Base-by-base conservation (phyloP, 2,329 filamentous ascomycete genomes). In the Xylariaceae sp. region DNA sequence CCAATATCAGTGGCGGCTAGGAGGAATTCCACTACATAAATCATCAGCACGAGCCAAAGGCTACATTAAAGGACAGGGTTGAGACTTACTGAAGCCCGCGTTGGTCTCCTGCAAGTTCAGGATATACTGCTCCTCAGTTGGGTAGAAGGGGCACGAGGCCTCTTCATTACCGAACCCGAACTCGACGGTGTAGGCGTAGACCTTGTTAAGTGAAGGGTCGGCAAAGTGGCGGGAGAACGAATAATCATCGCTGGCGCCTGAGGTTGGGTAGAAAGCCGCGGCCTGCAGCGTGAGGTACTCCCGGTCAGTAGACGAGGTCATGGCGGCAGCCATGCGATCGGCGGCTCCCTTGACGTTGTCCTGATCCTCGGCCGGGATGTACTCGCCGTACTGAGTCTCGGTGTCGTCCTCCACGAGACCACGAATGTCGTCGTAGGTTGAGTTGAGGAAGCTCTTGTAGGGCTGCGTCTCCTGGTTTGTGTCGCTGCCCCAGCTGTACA, bases 401-500 rank as follows among this genome's bases (percentile, higher is more conserved):
- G 68, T 66, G 1, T 62, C 65, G 42, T 75, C 69, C 19, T 71
- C 69, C 1, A 75, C 63, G 12, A 76, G 61, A 28, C 80, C 80
- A 14, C 80, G 75, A 42, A 73, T 72, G 49, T 73, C 73, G 51
- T 83, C 75, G 53, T 77, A 4, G 22, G 73, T 65, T 2, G 67
- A 48, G 70, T 82, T 83, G 22, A 70, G 62, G 66, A 83, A 81
- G 66, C 74, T 82, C 72, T 79, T 77, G 45, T 57, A 57, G 0
- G 73, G 61, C 42, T 73, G 71, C 0, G 64, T 70, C 46, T 66
- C 68, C 65, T 83, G 80, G 51, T 75, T 69, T 43, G 77, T 71
- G 57, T 83, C 80, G 56, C 79, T 76, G 19, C 81, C 80, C 80
- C 80, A 84, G 49, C 70, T 73, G 66, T 82, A 83, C 13, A 84